Conservation (phyloP, 164 flowering plant species). For the Vitis riparia region DNA sequence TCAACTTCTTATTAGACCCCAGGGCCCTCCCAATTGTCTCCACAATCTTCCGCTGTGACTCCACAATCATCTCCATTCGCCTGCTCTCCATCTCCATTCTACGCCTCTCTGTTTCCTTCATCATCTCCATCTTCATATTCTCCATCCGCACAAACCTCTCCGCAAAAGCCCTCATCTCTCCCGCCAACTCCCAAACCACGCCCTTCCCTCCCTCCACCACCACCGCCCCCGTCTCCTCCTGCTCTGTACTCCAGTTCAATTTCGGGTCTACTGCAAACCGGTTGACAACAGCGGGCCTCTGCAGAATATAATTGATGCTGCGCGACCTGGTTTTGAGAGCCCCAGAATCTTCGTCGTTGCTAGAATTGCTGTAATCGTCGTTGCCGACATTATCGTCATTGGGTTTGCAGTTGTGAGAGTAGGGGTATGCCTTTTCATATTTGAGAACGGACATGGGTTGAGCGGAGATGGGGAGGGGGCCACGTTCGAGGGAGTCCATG, state of each 20-base stretch:
- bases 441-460: conserved; percentile 35
- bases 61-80: conserved; percentile 65
- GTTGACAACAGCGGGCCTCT: conserved; percentile 21
- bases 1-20: conserved; percentile 35
- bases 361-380: conserved; percentile 24
- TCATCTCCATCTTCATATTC: conserved; percentile 80
- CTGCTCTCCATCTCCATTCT: conserved; percentile 83
- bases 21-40: conserved; percentile 49
- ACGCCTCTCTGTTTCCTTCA: conserved; percentile 61
- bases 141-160: conserved; percentile 67
- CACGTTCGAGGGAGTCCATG: conserved; percentile 73
- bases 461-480: conserved; percentile 46
- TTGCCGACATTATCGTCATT: conserved; percentile 14
- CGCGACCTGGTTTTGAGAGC: conserved; percentile 28
- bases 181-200: conserved; percentile 44
- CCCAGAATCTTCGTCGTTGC: conserved; percentile 20
- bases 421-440: background rate
- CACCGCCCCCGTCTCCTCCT: conserved; percentile 21
- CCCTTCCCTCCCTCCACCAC: conserved; percentile 12
- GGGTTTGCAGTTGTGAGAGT: background rate
- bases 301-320: conserved; percentile 47
- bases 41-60: conserved; percentile 57
- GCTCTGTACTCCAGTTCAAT: conserved; percentile 7
- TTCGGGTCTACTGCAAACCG: conserved; percentile 6
- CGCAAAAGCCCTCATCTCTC: conserved; percentile 54